These are phyloP conservation scores for Sporobolomyces pararoseus DNA, from an alignment of 768 basidiomycete genomes.

Conservation along the genomic window DNA sequence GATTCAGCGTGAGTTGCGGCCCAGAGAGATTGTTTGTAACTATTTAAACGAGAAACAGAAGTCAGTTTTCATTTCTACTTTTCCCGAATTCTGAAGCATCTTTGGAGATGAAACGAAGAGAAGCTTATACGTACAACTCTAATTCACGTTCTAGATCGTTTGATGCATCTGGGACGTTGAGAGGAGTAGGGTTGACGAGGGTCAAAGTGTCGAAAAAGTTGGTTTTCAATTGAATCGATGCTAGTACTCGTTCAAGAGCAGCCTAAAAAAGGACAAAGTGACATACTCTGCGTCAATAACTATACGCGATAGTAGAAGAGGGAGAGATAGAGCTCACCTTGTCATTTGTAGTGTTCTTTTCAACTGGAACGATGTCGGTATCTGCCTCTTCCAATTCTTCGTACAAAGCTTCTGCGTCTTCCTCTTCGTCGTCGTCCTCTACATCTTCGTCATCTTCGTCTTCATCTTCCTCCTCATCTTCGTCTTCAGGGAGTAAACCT, in stretches of 20 bases:
- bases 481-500: slow-evolving; percentile 25
- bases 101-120: background rate
- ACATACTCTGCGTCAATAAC: background rate
- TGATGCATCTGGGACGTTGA: slow-evolving; percentile 66
- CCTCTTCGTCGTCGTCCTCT: slow-evolving; percentile 45
- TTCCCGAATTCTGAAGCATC: too few species aligned
- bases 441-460: slow-evolving; percentile 47
- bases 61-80: background rate
- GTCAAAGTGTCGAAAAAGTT: slow-evolving; percentile 61
- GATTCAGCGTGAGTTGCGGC: slow-evolving; percentile 73
- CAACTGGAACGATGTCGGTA: slow-evolving; percentile 39
- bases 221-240: slow-evolving; percentile 50
- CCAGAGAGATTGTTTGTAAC: slow-evolving; percentile 93
- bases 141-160: slow-evolving; percentile 93
- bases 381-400: slow-evolving; percentile 48
- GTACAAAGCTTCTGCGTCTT: slow-evolving; percentile 41
- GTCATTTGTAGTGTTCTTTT: slow-evolving; percentile 39
- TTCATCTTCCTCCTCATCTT: slow-evolving; percentile 24
- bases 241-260: slow-evolving; percentile 74
- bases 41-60: slow-evolving; percentile 47
- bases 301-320: background rate
- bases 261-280: slow-evolving; percentile 52
- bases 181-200: slow-evolving; percentile 66
- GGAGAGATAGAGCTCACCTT: slow-evolving; percentile 24
- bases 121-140: slow-evolving; percentile 71